Evolutionary conservation across 2,329 filamentous ascomycete genomes (phyloP), one percentile per base, ranked within the genome.

Genomic region (Aspergillus sp.): DNA sequence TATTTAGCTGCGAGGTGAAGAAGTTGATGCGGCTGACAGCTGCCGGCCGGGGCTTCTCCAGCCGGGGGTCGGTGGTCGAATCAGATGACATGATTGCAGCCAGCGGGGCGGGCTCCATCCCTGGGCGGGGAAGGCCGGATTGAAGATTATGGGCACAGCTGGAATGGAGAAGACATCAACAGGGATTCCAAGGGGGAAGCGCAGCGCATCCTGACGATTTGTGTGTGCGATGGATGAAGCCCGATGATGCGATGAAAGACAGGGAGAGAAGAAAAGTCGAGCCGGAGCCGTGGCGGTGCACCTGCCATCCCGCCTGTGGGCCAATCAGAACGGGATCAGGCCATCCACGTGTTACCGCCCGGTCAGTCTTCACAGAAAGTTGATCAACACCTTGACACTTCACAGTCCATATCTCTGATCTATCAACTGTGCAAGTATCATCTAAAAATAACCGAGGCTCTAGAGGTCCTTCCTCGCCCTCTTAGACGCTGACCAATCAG

Each of bases 1-100:
- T 96, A 66, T 91, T 93, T 80, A 95, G 96, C 5, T 92, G 86
- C 70, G 92, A 93, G 41, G 85, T 55, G 41, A 55, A 55, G 17
- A 55, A 47, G 39, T 32, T 47, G 39, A 55, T 27, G 3, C 19
- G 27, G 15, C 30, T 55, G n/a, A 17, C 25, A 7, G n/a, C 32
- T 19, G 51, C 19, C n/a, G 25, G n/a, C 39, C 6, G 27, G 53
- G 27, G 15, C 11, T 55, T 44, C 21, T 42, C 53, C 39, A 13
- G 32, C 13, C 21, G 39, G 53, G 23, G 4, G 30, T 47, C 53
- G 19, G 39, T 25, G 53, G 41, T 47, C 38, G 38, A 41, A n/a
- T n/a, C 15, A n/a, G 39, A n/a, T 6, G 39, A 21, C 39, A 55
- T 32, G 39, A 36, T 36, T 36, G 30, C 30, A 25, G 53, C 15